Evolutionary conservation across 352 stramenopile genomes (phyloP).

Genomic region (Phytophthora sp.): DNA sequence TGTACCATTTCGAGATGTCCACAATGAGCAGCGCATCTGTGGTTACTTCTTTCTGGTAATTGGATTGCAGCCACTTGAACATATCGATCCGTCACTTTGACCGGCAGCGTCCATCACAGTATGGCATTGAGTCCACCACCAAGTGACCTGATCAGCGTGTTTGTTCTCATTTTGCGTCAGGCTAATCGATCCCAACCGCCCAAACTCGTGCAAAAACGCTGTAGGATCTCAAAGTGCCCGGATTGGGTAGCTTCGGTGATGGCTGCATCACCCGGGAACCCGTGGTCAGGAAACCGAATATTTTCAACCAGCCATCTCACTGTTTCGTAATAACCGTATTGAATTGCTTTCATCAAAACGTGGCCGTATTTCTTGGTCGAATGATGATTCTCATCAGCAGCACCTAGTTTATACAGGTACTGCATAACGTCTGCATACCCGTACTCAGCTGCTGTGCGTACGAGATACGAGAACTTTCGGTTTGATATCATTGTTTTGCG

Average conservation of each 20-base stretch:
- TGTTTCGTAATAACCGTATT: not conserved
- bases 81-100: not conserved
- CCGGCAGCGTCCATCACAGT: not conserved
- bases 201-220: conserved; percentile 2
- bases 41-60: not conserved
- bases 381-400: not conserved
- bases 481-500: not conserved
- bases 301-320: conserved; percentile 5
- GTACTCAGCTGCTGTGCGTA: not conserved
- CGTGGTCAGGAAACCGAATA: not conserved
- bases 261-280: not conserved
- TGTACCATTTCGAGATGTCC: not conserved
- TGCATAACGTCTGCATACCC: not conserved
- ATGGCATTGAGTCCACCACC: not conserved
- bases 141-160: not conserved
- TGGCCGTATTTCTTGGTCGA: not conserved
- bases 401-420: conserved; percentile 1
- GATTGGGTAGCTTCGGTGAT: not conserved
- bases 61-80: conserved; percentile 3
- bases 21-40: not conserved
- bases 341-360: not conserved
- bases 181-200: not conserved
- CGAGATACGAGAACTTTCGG: not conserved
- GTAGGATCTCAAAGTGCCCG: not conserved
- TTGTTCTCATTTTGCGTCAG: conserved; percentile 1